These are phyloP conservation scores for Apostasia ramifera DNA, from an alignment of 106 monocot species.

Conservation along the genomic window DNA sequence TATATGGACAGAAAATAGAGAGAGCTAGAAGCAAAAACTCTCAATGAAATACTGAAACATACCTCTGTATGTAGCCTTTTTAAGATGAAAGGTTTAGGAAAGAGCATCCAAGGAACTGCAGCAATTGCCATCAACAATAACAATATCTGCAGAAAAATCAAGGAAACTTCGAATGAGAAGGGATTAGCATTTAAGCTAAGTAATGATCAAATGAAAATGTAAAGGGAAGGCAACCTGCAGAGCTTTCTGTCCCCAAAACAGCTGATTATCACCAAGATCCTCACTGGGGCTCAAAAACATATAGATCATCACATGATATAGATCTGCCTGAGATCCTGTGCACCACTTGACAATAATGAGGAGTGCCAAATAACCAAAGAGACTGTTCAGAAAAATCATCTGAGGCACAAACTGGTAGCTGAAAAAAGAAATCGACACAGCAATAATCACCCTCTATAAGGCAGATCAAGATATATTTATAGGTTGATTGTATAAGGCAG, in stretches of 20 bases:
- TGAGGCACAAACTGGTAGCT: slow-evolving; percentile 82
- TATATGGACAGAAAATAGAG: too few species aligned
- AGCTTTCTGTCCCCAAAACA: slow-evolving; percentile 75
- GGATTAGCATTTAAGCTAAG: neutral
- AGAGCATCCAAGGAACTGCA: slow-evolving; percentile 98
- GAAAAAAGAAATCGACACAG: slow-evolving; percentile 10
- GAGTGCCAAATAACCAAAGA: slow-evolving; percentile 76
- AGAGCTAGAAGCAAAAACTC: too few species aligned
- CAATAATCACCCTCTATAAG: neutral
- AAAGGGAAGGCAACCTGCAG: slow-evolving; percentile 39
- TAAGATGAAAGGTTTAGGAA: slow-evolving; percentile 95
- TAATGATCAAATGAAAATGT: slow-evolving; percentile 3
- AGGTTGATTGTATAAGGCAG: neutral
- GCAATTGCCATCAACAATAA: slow-evolving; percentile 79
- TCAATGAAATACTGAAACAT: neutral
- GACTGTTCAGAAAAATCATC: slow-evolving; percentile 82
- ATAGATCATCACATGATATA: slow-evolving; percentile 91
- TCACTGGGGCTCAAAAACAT: slow-evolving; percentile 78
- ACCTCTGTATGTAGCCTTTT: slow-evolving; percentile 90
- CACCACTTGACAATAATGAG: slow-evolving; percentile 79
- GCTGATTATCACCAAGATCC: slow-evolving; percentile 67
- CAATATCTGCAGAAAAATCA: slow-evolving; percentile 58
- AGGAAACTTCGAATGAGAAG: slow-evolving; percentile 2
- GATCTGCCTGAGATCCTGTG: slow-evolving; percentile 74
- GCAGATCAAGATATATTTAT: slow-evolving; percentile 7